A percentile compares a stretch with the other conserved stretches of the same genome.
These are phyloP conservation scores for Lotmaria passim DNA, from an alignment of 208 protist species.

Conservation along the genomic window DNA sequence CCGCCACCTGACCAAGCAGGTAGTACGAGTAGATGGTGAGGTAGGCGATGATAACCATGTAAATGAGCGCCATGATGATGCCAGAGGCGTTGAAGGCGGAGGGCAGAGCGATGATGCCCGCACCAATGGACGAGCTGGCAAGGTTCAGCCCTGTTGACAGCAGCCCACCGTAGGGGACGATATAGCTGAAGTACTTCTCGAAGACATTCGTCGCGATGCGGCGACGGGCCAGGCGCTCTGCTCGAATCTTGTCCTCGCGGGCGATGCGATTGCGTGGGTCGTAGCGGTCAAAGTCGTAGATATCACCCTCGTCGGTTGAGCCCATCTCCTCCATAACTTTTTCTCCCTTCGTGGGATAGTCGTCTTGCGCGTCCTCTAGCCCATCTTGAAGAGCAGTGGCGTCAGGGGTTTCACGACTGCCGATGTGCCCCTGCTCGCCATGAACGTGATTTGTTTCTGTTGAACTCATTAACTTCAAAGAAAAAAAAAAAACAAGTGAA, in stretches of 20 bases:
- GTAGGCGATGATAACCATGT: conserved; percentile 36
- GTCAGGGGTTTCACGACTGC: not conserved
- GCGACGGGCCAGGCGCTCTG: conserved; percentile 29
- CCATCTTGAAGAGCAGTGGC: not conserved
- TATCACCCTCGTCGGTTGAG: conserved; percentile 1
- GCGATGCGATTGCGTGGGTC: conserved; percentile 11
- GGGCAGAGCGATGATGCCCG: conserved; percentile 62
- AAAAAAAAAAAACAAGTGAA: too few relatives aligned
- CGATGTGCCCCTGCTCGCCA: not conserved
- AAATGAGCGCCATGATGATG: conserved; percentile 42
- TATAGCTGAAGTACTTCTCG: conserved; percentile 38
- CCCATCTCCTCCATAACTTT: conserved; percentile 3
- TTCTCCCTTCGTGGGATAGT: not conserved
- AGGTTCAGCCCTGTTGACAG: conserved; percentile 61
- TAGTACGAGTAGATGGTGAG: conserved; percentile 67
- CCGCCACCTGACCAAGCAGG: conserved; percentile 38
- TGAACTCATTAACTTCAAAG: conserved; percentile 9
- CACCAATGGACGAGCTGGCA: conserved; percentile 51
- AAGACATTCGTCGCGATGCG: conserved; percentile 36
- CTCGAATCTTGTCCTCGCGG: conserved; percentile 25
- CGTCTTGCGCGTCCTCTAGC: not conserved
- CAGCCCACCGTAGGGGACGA: conserved; percentile 64
- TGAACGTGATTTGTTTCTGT: not conserved
- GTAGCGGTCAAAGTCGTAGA: conserved; percentile 25
- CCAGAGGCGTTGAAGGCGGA: conserved; percentile 60